These are phyloP conservation scores for Suhomyces kilbournensis DNA, from an alignment of 805 yeast genomes.

Conservation along the genomic window DNA sequence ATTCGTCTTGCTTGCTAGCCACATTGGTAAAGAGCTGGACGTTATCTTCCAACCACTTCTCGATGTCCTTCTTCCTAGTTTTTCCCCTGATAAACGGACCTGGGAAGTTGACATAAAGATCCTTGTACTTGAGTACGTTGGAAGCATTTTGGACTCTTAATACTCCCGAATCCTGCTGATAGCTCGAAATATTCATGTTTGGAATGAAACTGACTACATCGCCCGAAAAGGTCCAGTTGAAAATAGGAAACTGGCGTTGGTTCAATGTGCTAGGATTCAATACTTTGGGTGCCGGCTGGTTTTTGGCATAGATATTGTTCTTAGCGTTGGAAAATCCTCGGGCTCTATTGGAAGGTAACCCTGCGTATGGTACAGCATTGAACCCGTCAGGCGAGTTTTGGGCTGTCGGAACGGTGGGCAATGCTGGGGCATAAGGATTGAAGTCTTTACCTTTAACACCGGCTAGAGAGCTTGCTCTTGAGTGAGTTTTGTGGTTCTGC, in stretches of 20 bases:
- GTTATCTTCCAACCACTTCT: constrained; percentile 50
- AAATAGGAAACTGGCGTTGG: constrained; percentile 70
- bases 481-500: constrained; percentile 32
- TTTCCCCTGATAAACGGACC: constrained; percentile 63
- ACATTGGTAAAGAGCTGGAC: constrained; percentile 14
- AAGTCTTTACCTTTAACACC: constrained; percentile 38
- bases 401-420: constrained; percentile 9
- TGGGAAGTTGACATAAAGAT: constrained; percentile 46
- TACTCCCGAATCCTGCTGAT: constrained; percentile 5
- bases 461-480: constrained; percentile 39
- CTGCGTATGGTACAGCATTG: background rate
- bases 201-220: constrained; percentile 30
- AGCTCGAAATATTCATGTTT: constrained; percentile 3
- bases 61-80: constrained; percentile 63
- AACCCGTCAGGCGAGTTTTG: background rate
- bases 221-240: constrained; percentile 52
- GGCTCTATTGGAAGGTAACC: constrained; percentile 14
- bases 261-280: constrained; percentile 54
- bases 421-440: constrained; percentile 42
- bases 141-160: constrained; percentile 33
- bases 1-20: constrained; percentile 16
- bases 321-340: constrained; percentile 22
- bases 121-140: constrained; percentile 20
- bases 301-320: constrained; percentile 13
- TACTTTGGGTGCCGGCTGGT: constrained; percentile 24